These are phyloP conservation scores for Populus deltoides DNA, from an alignment of 345 rosid species.

Conservation along the genomic window DNA sequence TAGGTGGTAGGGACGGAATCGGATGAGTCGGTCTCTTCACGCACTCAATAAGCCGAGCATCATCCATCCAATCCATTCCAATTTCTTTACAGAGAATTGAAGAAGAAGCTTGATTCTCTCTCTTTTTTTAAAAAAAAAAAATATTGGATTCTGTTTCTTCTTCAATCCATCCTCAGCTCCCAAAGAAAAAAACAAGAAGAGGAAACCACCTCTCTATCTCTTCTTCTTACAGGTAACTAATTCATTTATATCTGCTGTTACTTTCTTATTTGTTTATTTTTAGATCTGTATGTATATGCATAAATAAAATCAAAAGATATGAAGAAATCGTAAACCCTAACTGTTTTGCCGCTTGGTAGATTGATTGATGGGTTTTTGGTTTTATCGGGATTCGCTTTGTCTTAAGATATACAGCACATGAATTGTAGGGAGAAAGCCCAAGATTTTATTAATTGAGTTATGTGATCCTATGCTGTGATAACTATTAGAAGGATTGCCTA, in stretches of 20 bases:
- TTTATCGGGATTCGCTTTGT: not conserved
- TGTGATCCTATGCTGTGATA: no score
- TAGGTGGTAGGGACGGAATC: no score
- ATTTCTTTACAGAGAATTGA: no score
- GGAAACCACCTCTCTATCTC: slow-evolving; percentile 5
- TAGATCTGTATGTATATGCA: not conserved
- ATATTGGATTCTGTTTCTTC: not conserved
- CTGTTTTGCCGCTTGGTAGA: not conserved
- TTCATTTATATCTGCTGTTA: not conserved
- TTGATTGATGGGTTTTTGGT: not conserved
- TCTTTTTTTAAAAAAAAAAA: not conserved
- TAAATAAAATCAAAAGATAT: no score
- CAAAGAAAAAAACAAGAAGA: no score
- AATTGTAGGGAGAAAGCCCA: not conserved
- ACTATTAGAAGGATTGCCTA: no score
- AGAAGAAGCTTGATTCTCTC: not conserved
- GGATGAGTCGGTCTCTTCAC: no score
- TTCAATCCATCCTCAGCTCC: not conserved
- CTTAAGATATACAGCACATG: not conserved
- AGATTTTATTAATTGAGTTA: no score
- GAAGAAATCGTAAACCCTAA: no score
- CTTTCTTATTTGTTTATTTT: not conserved
- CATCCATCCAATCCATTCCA: not conserved
- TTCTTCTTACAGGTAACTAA: not conserved
- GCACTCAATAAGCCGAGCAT: no score